Conservation (phyloP, 495 filamentous ascomycete genomes). For the Tuber borchii region DNA sequence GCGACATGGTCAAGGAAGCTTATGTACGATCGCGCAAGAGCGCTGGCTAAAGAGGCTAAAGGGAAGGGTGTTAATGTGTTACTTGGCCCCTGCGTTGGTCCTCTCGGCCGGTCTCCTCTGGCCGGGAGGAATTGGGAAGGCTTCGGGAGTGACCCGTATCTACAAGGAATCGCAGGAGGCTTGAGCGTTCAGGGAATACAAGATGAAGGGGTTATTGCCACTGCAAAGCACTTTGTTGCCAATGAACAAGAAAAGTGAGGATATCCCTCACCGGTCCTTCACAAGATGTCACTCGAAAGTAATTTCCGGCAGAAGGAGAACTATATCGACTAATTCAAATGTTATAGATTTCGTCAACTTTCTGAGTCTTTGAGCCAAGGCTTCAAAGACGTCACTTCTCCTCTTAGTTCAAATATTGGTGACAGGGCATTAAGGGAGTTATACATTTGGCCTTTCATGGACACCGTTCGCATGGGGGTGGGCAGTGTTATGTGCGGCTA, state of each 20-base stretch:
- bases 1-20: constrained; percentile 81
- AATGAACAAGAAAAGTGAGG: constrained; percentile 46
- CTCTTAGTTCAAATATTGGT: constrained; percentile 60
- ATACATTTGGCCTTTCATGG: constrained; percentile 85
- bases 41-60: constrained; percentile 64
- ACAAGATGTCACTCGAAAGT: background rate
- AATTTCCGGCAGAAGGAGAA: background rate
- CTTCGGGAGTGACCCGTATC: constrained; percentile 76
- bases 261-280: background rate
- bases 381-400: constrained; percentile 50
- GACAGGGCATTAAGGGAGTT: constrained; percentile 63
- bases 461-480: constrained; percentile 79
- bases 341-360: constrained; percentile 50
- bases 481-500: constrained; percentile 64
- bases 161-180: constrained; percentile 63
- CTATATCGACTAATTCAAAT: background rate
- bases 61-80: constrained; percentile 69
- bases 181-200: constrained; percentile 65
- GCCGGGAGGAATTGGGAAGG: constrained; percentile 90
- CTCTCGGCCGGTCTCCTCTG: constrained; percentile 69
- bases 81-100: constrained; percentile 71
- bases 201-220: constrained; percentile 42
- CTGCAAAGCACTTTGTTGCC: constrained; percentile 44
- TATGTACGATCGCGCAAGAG: constrained; percentile 63
- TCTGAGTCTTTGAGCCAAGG: constrained; percentile 44